phyloP scores from a whole-genome alignment of 345 rosid species.

The Populus nigra region DNA sequence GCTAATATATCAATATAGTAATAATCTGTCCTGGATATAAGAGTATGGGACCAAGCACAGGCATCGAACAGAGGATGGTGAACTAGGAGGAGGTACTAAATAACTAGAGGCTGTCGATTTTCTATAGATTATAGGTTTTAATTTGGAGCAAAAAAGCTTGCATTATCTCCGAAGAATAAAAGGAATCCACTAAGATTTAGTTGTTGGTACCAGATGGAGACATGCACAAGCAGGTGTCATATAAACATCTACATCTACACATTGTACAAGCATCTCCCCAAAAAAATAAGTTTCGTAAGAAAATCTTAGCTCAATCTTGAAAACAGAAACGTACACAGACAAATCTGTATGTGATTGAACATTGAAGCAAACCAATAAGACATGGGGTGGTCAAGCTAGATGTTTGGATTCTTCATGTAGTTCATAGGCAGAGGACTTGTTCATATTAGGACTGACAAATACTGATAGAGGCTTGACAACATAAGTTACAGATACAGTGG shows the following conservation, averaged over 20 bases:
- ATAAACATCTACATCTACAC: not conserved
- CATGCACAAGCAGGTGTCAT: not conserved
- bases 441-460: not conserved
- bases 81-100: not conserved
- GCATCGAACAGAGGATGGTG: no score
- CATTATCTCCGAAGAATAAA: no score
- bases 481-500: not conserved
- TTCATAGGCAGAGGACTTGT: not conserved
- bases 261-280: not conserved
- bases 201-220: no score
- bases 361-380: not conserved
- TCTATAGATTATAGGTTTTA: no score
- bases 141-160: no score
- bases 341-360: not conserved
- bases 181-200: no score
- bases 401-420: not conserved
- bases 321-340: not conserved
- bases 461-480: not conserved
- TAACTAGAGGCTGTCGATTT: no score
- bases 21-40: not conserved
- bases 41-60: no score
- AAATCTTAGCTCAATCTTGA: not conserved
- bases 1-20: no score
- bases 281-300: not conserved
- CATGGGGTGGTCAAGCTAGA: not conserved